Conservation (phyloP, 768 basidiomycete species). For the Russula vinacea region DNA sequence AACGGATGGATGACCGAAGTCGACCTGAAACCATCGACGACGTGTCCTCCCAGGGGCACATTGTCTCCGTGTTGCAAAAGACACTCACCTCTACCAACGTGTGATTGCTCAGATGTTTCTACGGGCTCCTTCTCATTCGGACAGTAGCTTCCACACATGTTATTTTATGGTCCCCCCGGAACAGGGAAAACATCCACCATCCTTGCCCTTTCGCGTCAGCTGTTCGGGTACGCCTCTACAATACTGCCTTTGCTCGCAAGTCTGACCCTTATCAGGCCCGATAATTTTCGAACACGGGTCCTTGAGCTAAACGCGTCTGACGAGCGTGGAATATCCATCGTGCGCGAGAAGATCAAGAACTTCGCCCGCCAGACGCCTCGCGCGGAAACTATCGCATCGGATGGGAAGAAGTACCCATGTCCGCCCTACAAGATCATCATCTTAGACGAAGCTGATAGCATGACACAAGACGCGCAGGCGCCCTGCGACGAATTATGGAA, state of each 20-base stretch:
- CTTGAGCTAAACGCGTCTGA: conserved; percentile 98
- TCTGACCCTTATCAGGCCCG: conserved; percentile 57
- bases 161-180: conserved; percentile 98
- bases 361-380: conserved; percentile 92
- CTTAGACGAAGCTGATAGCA: conserved; percentile 97
- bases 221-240: conserved; percentile 71
- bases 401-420: conserved; percentile 85
- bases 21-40: conserved; percentile 98
- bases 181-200: conserved; percentile 99
- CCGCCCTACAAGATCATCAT: conserved; percentile 99
- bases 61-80: conserved; percentile 86
- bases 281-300: conserved; percentile 89
- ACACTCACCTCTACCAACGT: conserved; percentile 93
- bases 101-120: conserved; percentile 26
- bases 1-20: conserved; percentile 41
- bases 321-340: conserved; percentile 94
- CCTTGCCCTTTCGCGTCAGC: conserved; percentile 85
- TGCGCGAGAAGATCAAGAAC: conserved; percentile 97
- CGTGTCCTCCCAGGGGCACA: conserved; percentile 96
- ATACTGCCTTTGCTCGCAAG: no score
- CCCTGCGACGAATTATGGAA: conserved; percentile 98
- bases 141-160: conserved; percentile 93
- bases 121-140: conserved; percentile 8
- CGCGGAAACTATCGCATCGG: conserved; percentile 66
- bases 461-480: conserved; percentile 99